Base-by-base conservation (phyloP, 1,139 yeast species). In the Blastobotrys ciferrii region DNA sequence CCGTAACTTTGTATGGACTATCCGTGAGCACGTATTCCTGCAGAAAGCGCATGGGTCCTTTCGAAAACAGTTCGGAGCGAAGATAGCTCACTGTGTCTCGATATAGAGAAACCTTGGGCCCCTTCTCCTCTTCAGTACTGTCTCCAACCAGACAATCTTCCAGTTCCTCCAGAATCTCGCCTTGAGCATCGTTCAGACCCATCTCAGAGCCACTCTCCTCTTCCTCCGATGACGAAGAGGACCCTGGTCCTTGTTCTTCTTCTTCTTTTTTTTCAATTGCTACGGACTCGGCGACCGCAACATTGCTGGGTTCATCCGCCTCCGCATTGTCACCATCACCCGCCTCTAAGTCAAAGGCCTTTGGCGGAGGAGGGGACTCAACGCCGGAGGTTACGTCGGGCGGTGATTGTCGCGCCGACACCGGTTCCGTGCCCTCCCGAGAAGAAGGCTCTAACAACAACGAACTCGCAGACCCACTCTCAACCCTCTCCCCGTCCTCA, bases 21-120 rank as follows among this genome's bases (percentile, higher is more conserved):
- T 78, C 76, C 1, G 76, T 73, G 0, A 91, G 87, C 30, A 86
- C 65, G 57, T 77, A 84, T 42, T 72, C 70, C 49, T 78, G 78
- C 47, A 87, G 66, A 57, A 86, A 84, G 52, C 68, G 65, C 54
- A 75, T 67, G 30, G 80, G 73, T 0, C 96, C 96, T 51, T 77
- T 65, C n/a, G 69, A 64, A 60, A 84, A 84, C 48, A 88, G 66
- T 57, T 23, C 38, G 7, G 38, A n/a, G 12, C 38, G 18, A 5
- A 33, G 15, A 12, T 32, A 9, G 31, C 41, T 5, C 39, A 41
- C 15, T 6, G 35, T 33, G 5, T 31, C 30, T 12, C 17, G 12
- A 13, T 41, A 37, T 9, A 41, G 18, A 11, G 35, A 23, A 4
- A 33, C 36, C 20, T 18, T 17, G 6, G 37, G 25, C 11, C 44